Base-by-base conservation (phyloP, 1,284 basidiomycete genomes). In the Cryptococcus deneoformans region DNA sequence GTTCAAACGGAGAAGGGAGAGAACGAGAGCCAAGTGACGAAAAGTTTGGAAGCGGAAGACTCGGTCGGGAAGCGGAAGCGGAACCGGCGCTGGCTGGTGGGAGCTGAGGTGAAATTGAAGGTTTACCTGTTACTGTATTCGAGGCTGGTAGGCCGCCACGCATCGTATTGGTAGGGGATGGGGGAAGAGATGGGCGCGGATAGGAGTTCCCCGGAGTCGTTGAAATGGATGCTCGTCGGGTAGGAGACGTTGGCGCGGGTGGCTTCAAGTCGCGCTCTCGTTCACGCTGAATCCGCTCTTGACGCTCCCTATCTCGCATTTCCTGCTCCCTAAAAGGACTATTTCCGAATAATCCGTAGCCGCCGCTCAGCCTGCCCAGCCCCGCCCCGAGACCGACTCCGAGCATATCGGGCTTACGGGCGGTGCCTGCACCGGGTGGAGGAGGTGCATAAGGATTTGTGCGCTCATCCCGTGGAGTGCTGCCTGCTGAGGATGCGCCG, bases 1-100 rank as follows among this genome's bases (percentile, higher is more conserved):
- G 37, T 20, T 65, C 63, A 48, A 65, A 65, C 7, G 60, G 63
- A n/a, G 63, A 65, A 12, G 63, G 60, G 6, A 65, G 57, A 11
- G 63, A 60, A 47, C 63, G 51, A 14, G 50, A 43, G 8, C 63
- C 63, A 11, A 65, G 42, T 14, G 57, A 45, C 16, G 54, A 47
- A 42, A 54, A 62, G 16, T 37, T 37, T 5, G 58, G 61, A 14
- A 61, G 56, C 43, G 63, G 63, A 9, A 65, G 56, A 46, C 57
- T 60, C 6, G 63, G 63, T 43, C 61, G 45, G 12, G 56, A 51
- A 12, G 40, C 45, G 29, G 57, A 37, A 1, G 58, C 52, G 29
- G 29, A 29, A 5, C 29, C 29, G 29, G 29, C 29, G 5, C 51
- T 44, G 16, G 57, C 57, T 37, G 63, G 54, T 12, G 57, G 50